Base-by-base conservation (phyloP, 306 rosid species). In the Prunus campanulata region DNA sequence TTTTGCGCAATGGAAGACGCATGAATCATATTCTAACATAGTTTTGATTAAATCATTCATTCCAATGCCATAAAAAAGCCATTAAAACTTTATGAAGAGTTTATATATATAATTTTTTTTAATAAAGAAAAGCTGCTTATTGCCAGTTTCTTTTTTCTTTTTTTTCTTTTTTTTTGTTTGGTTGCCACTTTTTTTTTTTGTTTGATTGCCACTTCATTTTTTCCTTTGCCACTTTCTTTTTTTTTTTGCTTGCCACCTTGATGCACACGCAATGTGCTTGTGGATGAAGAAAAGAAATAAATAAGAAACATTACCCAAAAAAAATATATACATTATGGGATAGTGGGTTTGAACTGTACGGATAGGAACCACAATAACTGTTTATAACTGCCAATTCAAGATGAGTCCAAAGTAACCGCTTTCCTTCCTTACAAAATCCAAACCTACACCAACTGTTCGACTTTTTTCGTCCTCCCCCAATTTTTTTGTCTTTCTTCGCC, bases 301-400 rank as follows among this genome's bases (percentile, higher is more conserved):
- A 29, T 2, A 15, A 70, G 27, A n/a, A 3, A 11, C 2, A 24
- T 54, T 18, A 57, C 18, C 9, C 16, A 25, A 30, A 13, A 51
- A 51, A 55, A 2, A 57, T 1, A 14, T 3, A n/a, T 18, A 74
- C 8, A 63, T 3, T 19, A 50, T n/a, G 47, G 77, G 59, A 61
- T 46, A 73, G 77, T 59, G 77, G 56, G 56, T 24, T 16, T 16
- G 47, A 62, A 74, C 69, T 19, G 77, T 74, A 47, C 56, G 42
- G 77, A 74, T 74, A 74, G 70, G 70, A 61, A 61, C 70, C 42
- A 74, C 22, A 51, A 47, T 74, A 61, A 60, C 70, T 54, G 85
- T 48, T 27, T 14, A 51, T n/a, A 82, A 77, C 82, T 54, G 85
- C 81, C 68, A 66, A 32, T 60, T 52, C 12, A 48, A 20, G 60